Evolutionary conservation across 306 rosid species (phyloP).

Genomic region (Dalbergia cultrata): DNA sequence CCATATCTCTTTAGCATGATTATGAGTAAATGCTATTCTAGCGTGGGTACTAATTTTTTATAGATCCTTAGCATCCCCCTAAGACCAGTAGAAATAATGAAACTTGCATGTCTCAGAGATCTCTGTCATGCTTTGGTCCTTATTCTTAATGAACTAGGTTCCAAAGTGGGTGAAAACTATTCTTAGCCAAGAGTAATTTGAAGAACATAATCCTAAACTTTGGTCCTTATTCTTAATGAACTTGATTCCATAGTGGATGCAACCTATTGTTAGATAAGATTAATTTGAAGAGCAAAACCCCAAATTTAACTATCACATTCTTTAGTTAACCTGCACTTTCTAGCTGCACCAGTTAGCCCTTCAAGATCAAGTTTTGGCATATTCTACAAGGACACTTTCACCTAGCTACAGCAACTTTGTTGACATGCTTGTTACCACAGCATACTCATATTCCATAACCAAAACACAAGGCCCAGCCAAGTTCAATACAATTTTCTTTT

Average conservation of each 20-base stretch:
- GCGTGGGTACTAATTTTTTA: background rate
- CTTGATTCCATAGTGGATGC: background rate
- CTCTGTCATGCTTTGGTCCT: background rate
- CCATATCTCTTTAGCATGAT: no score
- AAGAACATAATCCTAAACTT: slow-evolving; percentile 8
- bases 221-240: background rate
- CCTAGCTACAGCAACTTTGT: no score
- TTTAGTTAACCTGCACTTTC: no score
- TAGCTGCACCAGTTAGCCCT: no score
- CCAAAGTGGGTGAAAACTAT: background rate
- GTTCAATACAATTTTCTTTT: no score
- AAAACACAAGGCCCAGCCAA: no score
- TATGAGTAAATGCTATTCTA: background rate
- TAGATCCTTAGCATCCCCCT: background rate
- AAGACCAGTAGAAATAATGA: background rate
- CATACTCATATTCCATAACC: no score
- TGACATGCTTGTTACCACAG: no score
- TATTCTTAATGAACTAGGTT: background rate
- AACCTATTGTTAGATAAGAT: background rate
- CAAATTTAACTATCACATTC: background rate
- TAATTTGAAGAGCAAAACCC: background rate
- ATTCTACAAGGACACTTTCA: no score
- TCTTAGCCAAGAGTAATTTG: background rate
- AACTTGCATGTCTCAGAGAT: no score
- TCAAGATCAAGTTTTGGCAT: no score